A percentile compares a stretch with the other conserved stretches of the same genome.
These are phyloP conservation scores for Lasiodiplodia theobromae DNA, from an alignment of 2,329 filamentous ascomycete species.

Conservation along the genomic window DNA sequence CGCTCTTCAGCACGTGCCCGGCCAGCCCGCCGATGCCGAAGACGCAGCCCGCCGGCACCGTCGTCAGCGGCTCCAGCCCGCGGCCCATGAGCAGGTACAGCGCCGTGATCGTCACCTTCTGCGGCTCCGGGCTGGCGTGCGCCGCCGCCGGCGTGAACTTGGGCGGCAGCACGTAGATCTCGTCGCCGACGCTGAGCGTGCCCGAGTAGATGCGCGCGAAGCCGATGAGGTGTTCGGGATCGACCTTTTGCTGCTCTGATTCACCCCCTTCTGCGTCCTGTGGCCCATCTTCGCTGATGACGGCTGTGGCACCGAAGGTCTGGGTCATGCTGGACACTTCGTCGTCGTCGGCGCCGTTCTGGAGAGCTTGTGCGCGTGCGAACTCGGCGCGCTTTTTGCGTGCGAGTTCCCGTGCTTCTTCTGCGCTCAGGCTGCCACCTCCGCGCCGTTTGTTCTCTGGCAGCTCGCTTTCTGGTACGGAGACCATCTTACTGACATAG, in stretches of 20 bases:
- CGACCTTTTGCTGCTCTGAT: conserved; percentile 55
- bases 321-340: conserved; percentile 54
- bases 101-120: conserved; percentile 83
- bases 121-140: conserved; percentile 73
- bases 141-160: conserved; percentile 89
- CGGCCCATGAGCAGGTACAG: conserved; percentile 97
- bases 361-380: conserved; percentile 74
- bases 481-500: conserved; percentile 98
- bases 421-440: conserved; percentile 74
- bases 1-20: conserved; percentile 93
- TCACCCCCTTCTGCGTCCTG: conserved; percentile 47
- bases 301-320: conserved; percentile 65
- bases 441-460: conserved; percentile 80
- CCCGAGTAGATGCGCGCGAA: conserved; percentile 96
- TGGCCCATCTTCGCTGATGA: conserved; percentile 61
- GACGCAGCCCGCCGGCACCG: conserved; percentile 90
- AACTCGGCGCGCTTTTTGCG: conserved; percentile 90
- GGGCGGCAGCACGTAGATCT: conserved; percentile 87
- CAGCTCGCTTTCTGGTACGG: conserved; percentile 89
- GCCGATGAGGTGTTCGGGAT: conserved; percentile 88
- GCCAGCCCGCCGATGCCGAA: conserved; percentile 94
- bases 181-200: conserved; percentile 85
- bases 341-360: conserved; percentile 57
- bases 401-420: conserved; percentile 88
- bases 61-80: conserved; percentile 79